Conservation (phyloP, 1,139 yeast species). For the Chernovozyma aurita region DNA sequence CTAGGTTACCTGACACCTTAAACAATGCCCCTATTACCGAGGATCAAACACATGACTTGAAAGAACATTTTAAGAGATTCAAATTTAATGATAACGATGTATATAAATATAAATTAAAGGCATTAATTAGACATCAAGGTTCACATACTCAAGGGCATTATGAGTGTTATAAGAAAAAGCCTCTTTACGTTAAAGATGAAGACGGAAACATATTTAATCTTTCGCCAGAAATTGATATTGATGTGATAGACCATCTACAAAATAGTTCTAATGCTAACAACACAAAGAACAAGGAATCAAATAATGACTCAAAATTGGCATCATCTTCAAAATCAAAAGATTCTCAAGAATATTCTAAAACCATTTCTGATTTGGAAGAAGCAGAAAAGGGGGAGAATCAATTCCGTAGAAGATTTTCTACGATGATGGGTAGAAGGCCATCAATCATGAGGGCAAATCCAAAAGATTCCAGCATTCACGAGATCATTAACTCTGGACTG, state of each 20-base stretch:
- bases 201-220: conserved; percentile 45
- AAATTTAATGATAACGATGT: conserved; percentile 42
- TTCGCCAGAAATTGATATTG: conserved; percentile 35
- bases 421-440: conserved; percentile 43
- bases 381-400: not conserved
- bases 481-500: conserved; percentile 36
- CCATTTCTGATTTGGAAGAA: not conserved
- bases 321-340: not conserved
- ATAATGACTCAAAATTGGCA: not conserved
- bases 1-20: conserved; percentile 23
- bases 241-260: too few species aligned
- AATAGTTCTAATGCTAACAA: too few species aligned
- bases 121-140: conserved; percentile 82
- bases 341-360: not conserved
- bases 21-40: conserved; percentile 38
- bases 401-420: conserved; percentile 35
- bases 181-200: conserved; percentile 49
- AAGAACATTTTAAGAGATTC: conserved; percentile 35
- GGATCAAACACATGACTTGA: conserved; percentile 36
- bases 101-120: conserved; percentile 56
- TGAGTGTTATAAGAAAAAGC: conserved; percentile 72
- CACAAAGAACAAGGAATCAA: not conserved
- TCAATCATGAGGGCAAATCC: conserved; percentile 40
- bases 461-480: conserved; percentile 33
- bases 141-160: conserved; percentile 90